Base-by-base conservation (phyloP, 2,329 filamentous ascomycete species). In the Penicillium fuscoglaucum region DNA sequence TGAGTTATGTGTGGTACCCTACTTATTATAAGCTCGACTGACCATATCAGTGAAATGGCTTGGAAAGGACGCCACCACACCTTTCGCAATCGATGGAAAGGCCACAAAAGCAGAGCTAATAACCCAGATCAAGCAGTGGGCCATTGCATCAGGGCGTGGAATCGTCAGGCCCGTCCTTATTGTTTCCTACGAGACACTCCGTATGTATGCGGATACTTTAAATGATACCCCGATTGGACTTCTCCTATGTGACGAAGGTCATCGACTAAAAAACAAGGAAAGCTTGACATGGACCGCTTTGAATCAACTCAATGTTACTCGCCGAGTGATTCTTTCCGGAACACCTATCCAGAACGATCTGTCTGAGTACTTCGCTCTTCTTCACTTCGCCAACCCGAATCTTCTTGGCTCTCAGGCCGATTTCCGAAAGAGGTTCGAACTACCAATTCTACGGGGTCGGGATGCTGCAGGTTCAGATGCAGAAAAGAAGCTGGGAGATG, bases 331-430 rank as follows among this genome's bases (percentile, higher is more conserved):
- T 66, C 81, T 99, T 17, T 98, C 95, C 0, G 95, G 95, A 59
- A 99, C 95, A 1, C 95, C 95, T 0, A 99, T 99, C 58, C 95
- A 99, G 70, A 99, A 99, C 69, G 95, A 99, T 72, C 78, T 99
- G n/a, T 96, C 93, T 0, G 95, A 99, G 72, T 99, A 99, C 75
- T 99, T 97, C 69, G 88, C 95, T 3, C 83, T 99, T 10, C 90
- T 98, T 59, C 96, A 93, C 74, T 99, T 99, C 70, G 95, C 95
- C 29, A 99, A 99, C 67, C 95, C 95, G 0, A 90, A 91, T 66
- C 85, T 98, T 39, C 85, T 99, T 2, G 95, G 95, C 17, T 95
- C 90, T 9, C 86, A 93, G 28, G 84, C 86, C 46, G 95, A 99
- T 44, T 99, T 99, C 72, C 89, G 93, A 65, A 98, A 98, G 74